Evolutionary conservation across 202 grass and related monocot species (phyloP), one percentile per base, ranked within the genome.

Genomic region (Musa balbisiana): DNA sequence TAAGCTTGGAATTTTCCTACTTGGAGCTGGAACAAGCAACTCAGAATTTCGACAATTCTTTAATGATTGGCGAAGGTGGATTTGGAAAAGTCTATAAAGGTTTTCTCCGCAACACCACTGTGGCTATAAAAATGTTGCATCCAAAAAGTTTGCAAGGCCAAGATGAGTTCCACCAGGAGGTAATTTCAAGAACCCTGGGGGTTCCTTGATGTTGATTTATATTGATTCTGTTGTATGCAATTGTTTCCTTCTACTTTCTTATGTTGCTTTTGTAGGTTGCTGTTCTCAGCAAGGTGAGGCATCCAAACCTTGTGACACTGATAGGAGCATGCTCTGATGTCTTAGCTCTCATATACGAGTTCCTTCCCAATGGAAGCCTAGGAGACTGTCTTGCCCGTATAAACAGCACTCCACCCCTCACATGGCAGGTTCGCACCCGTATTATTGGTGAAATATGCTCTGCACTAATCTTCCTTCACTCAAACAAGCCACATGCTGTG

Each of bases 401-500:
- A 2, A 71, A 85, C 52, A 85, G 74, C 73, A 88, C 80, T 3
- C 74, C 56, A 22, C 85, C 92, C 0, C 53, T 96, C 49, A 71
- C 87, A n/a, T 96, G 90, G 92, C 80, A 92, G 75, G 82, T 83
- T 67, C 87, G 87, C 58, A 90, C 80, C 10, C 77, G 67, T 52
- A 92, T 96, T 84, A 85, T 92, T 19, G 63, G 10, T 2, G 90
- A 96, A 66, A 87, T 92, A 73, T 96, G 90, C 69, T 89, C 85
- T 15, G 87, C 87, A 22, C 60, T 96, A 33, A 81, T 75, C 56
- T 96, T 92, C 82, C 86, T 96, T 23, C 92, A 92, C 69, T 88
- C 90, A 0, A 83, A 85, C 80, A 82, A 83, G 71, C 87, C 89
- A 5, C 85, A 84, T 64, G 84, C 90, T 11, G 68, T 96, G 11